Percentiles rank a stretch among this genome's conserved stretches.
These are phyloP conservation scores for Canavalia ensiformis DNA, from an alignment of 306 rosid species.

Conservation along the genomic window DNA sequence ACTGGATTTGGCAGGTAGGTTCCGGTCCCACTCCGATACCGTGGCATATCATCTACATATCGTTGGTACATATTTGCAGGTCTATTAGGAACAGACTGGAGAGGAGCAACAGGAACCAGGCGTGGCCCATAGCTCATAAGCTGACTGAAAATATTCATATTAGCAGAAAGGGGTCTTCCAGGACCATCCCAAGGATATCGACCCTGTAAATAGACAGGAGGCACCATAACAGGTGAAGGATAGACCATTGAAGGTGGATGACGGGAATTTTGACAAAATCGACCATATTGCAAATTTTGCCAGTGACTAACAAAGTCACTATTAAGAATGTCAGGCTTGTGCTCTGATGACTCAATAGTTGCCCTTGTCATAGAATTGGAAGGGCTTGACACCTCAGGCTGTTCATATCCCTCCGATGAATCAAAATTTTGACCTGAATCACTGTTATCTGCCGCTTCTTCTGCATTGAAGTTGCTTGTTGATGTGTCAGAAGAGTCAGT, in stretches of 20 bases:
- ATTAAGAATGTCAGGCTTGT: slow-evolving; percentile 81
- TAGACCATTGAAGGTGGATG: slow-evolving; percentile 61
- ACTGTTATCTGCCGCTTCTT: slow-evolving; percentile 68
- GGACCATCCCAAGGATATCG: slow-evolving; percentile 92
- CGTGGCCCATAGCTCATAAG: slow-evolving; percentile 77
- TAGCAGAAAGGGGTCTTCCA: slow-evolving; percentile 83
- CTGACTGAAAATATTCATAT: slow-evolving; percentile 64
- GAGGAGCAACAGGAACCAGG: slow-evolving; percentile 79
- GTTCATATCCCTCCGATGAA: slow-evolving; percentile 69
- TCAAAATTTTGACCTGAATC: slow-evolving; percentile 75
- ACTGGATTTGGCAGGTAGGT: slow-evolving; percentile 97
- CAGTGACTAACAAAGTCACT: slow-evolving; percentile 88
- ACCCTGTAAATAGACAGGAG: slow-evolving; percentile 89
- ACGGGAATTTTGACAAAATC: slow-evolving; percentile 72
- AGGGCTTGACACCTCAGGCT: slow-evolving; percentile 64
- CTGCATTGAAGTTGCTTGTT: slow-evolving; percentile 68
- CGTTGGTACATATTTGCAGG: slow-evolving; percentile 77
- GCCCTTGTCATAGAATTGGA: slow-evolving; percentile 61
- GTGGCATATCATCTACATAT: slow-evolving; percentile 82
- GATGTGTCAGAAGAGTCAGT: slow-evolving; percentile 72
- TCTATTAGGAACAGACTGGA: slow-evolving; percentile 77
- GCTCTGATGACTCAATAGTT: slow-evolving; percentile 60
- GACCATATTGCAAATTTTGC: slow-evolving; percentile 85
- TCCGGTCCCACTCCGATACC: slow-evolving; percentile 95
- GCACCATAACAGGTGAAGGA: slow-evolving; percentile 71